Evolutionary conservation across 1,284 basidiomycete genomes (phyloP).

Genomic region (Garcileccinum viscosum): DNA sequence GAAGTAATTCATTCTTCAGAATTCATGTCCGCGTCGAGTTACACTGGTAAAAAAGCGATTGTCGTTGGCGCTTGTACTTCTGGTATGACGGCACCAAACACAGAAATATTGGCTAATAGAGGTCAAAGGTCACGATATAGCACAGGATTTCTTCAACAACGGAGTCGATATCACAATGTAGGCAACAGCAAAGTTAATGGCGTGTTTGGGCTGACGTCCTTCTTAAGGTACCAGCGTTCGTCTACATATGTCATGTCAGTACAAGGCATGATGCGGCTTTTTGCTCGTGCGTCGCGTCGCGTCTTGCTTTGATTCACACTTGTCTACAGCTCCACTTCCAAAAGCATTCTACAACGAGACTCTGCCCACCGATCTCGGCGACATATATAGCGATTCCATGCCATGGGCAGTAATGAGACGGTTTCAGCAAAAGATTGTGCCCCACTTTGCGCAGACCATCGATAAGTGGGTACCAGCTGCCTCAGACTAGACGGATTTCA

Average conservation of each 20-base stretch:
- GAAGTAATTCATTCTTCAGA: slow-evolving; percentile 45
- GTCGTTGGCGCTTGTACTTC: slow-evolving; percentile 53
- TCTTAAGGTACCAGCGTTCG: slow-evolving; percentile 37
- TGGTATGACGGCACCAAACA: slow-evolving; percentile 18
- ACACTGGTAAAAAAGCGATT: slow-evolving; percentile 49
- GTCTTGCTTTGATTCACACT: background rate
- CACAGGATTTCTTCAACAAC: slow-evolving; percentile 35
- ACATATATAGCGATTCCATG: slow-evolving; percentile 23
- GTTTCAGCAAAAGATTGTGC: slow-evolving; percentile 26
- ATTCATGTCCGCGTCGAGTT: slow-evolving; percentile 43
- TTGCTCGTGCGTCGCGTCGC: slow-evolving; percentile 18
- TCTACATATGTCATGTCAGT: slow-evolving; percentile 35
- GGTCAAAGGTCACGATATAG: slow-evolving; percentile 33
- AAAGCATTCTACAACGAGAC: slow-evolving; percentile 30
- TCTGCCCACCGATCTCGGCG: slow-evolving; percentile 34
- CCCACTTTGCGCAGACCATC: slow-evolving; percentile 26
- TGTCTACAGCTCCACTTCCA: background rate
- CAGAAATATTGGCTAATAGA: slow-evolving; percentile 8
- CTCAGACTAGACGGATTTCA: background rate
- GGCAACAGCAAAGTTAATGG: background rate
- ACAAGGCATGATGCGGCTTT: slow-evolving; percentile 12
- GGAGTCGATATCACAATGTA: slow-evolving; percentile 36
- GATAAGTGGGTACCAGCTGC: slow-evolving; percentile 30
- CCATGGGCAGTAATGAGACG: slow-evolving; percentile 23
- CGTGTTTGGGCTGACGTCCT: slow-evolving; percentile 4